Percentiles rank a stretch among this genome's conserved stretches.
phyloP scores from a whole-genome alignment of 2,329 filamentous ascomycete genomes.

The Davidsoniella neocaledoniae region DNA sequence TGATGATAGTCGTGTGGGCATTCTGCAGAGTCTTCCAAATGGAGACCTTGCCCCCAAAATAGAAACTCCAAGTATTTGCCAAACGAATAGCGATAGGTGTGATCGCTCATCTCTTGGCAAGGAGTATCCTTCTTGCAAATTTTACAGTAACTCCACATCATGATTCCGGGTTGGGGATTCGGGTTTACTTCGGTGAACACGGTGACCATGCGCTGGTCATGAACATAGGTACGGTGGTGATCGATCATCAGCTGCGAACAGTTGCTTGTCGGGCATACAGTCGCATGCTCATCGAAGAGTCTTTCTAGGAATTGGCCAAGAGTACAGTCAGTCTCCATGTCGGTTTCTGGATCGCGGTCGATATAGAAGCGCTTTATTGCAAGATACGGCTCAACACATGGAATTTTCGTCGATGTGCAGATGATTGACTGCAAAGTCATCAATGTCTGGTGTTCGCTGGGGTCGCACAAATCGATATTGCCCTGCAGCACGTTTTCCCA shows the following conservation, averaged over 20 bases:
- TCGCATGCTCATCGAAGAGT: constrained; percentile 57
- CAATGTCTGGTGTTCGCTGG: constrained; percentile 90
- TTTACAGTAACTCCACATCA: constrained; percentile 97
- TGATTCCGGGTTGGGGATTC: constrained; percentile 47
- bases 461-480: constrained; percentile 79
- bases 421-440: constrained; percentile 87
- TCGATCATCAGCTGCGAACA: constrained; percentile 82
- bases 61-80: constrained; percentile 96
- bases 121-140: constrained; percentile 81
- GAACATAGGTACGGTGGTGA: constrained; percentile 92
- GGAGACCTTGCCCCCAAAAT: constrained; percentile 81
- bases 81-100: constrained; percentile 95
- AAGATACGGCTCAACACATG: constrained; percentile 81
- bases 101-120: constrained; percentile 78
- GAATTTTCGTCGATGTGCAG: constrained; percentile 83
- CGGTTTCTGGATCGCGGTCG: constrained; percentile 59
- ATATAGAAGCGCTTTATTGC: constrained; percentile 87
- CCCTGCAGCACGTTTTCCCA: constrained; percentile 93
- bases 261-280: constrained; percentile 64
- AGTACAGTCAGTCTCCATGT: constrained; percentile 74
- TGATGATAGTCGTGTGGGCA: constrained; percentile 87
- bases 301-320: constrained; percentile 92
- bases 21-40: constrained; percentile 48
- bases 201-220: constrained; percentile 85
- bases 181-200: constrained; percentile 55